Evolutionary conservation across 352 stramenopile genomes (phyloP).

Genomic region (Thalassiosira hispida): DNA sequence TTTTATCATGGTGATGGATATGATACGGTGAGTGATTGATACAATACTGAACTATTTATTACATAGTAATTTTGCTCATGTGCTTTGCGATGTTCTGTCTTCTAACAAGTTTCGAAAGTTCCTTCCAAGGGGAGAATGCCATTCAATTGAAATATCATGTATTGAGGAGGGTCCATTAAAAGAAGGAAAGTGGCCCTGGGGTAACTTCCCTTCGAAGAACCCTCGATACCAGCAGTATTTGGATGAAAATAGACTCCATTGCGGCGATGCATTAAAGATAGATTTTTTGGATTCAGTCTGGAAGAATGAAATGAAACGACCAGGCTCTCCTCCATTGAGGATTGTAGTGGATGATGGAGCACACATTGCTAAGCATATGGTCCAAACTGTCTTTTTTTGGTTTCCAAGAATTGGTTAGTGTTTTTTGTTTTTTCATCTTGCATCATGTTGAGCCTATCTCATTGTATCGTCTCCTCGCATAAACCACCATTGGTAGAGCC

Average conservation of each 20-base stretch:
- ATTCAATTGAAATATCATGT: slow-evolving; percentile 65
- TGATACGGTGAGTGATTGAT: slow-evolving; percentile 23
- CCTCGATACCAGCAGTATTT: slow-evolving; percentile 40
- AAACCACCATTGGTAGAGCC: no score
- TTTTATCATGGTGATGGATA: slow-evolving; percentile 52
- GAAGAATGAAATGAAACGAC: slow-evolving; percentile 52
- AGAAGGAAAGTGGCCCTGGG: slow-evolving; percentile 61
- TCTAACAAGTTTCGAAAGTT: slow-evolving; percentile 47
- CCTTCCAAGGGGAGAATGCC: slow-evolving; percentile 51
- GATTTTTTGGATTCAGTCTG: slow-evolving; percentile 48
- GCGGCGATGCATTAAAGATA: slow-evolving; percentile 38
- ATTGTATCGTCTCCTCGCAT: no score
- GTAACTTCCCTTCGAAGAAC: slow-evolving; percentile 48
- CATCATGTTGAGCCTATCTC: no score
- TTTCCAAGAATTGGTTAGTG: slow-evolving; percentile 62
- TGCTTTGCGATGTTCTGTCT: no score
- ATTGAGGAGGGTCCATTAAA: slow-evolving; percentile 47
- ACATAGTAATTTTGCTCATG: no score
- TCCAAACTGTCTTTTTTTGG: slow-evolving; percentile 62
- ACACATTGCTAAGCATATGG: slow-evolving; percentile 61
- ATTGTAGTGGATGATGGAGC: slow-evolving; percentile 71
- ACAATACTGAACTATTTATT: no score
- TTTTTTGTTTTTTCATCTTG: no score
- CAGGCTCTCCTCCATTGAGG: slow-evolving; percentile 58
- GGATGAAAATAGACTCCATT: slow-evolving; percentile 46